Evolutionary conservation across 345 rosid species (phyloP).

Genomic region (Murraya paniculata): DNA sequence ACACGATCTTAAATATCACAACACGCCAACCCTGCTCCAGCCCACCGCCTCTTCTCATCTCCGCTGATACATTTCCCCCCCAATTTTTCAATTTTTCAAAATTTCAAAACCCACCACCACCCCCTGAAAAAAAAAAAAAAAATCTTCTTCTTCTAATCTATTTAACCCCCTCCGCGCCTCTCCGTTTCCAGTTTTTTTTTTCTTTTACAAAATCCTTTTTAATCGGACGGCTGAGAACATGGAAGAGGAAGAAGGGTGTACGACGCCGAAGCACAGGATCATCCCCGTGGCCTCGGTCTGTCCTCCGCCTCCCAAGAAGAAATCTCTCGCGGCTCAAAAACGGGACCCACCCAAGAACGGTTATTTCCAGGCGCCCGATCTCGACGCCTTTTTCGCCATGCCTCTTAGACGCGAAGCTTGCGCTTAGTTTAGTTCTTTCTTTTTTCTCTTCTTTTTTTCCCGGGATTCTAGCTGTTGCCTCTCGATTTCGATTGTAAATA

Average conservation of each 20-base stretch:
- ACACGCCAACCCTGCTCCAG: not conserved
- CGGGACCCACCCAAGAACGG: constrained; percentile 60
- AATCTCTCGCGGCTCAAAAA: constrained; percentile 24
- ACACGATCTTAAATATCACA: not conserved
- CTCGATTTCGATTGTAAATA: not conserved
- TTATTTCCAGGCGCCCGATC: constrained; percentile 71
- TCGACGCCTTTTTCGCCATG: constrained; percentile 49
- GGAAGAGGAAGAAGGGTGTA: constrained; percentile 52
- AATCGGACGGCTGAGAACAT: constrained; percentile 9
- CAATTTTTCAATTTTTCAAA: constrained; percentile 10
- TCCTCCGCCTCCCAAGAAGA: constrained; percentile 72
- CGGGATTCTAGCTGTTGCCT: no score
- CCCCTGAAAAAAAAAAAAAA: no score
- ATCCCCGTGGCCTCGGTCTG: constrained; percentile 46
- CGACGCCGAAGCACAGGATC: constrained; percentile 57
- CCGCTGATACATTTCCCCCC: constrained; percentile 2
- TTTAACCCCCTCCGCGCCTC: not conserved
- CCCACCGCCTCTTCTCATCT: not conserved
- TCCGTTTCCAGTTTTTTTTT: not conserved
- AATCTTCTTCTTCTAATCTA: not conserved
- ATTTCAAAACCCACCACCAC: not conserved
- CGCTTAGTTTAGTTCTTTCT: constrained; percentile 22
- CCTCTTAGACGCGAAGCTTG: constrained; percentile 37
- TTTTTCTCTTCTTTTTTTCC: no score
- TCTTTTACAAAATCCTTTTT: not conserved